Percentiles rank a stretch among this genome's conserved stretches.
Conservation (phyloP, 495 filamentous ascomycete species). For the Aspergillus avenaceus region DNA sequence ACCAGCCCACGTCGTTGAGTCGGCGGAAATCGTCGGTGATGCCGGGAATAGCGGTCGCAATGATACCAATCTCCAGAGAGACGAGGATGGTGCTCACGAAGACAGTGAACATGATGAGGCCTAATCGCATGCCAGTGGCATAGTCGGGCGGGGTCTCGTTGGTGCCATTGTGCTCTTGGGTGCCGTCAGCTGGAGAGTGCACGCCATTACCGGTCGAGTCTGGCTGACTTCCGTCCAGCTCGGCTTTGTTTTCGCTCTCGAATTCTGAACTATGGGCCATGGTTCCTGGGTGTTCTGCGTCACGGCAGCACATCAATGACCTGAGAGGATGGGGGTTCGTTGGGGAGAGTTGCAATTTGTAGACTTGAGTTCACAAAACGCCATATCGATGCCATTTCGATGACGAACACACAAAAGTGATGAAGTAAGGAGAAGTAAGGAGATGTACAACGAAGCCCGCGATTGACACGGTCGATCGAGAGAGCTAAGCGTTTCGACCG, state of each 20-base stretch:
- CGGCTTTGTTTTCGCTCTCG: not conserved
- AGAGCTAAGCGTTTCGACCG: constrained; percentile 7
- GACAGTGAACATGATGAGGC: not conserved
- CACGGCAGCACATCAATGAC: not conserved
- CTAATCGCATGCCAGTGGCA: constrained; percentile 3
- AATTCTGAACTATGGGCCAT: not conserved
- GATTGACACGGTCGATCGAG: constrained; percentile 8
- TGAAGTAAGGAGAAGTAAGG: not conserved
- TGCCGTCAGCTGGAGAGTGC: not conserved
- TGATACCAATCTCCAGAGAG: not conserved
- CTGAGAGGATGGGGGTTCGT: no score
- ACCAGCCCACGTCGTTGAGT: not conserved
- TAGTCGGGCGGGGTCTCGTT: constrained; percentile 4
- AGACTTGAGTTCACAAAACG: not conserved
- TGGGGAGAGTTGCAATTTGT: not conserved
- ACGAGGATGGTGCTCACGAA: not conserved
- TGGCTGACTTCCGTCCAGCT: not conserved
- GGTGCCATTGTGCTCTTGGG: not conserved
- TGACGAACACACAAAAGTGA: not conserved
- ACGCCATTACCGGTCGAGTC: not conserved
- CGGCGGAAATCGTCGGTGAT: not conserved
- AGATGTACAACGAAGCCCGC: not conserved
- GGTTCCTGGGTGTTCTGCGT: not conserved
- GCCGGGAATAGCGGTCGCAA: not conserved
- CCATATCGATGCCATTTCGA: not conserved